Evolutionary conservation across 2,329 filamentous ascomycete species (phyloP).

Genomic region (Xylogone sp.): DNA sequence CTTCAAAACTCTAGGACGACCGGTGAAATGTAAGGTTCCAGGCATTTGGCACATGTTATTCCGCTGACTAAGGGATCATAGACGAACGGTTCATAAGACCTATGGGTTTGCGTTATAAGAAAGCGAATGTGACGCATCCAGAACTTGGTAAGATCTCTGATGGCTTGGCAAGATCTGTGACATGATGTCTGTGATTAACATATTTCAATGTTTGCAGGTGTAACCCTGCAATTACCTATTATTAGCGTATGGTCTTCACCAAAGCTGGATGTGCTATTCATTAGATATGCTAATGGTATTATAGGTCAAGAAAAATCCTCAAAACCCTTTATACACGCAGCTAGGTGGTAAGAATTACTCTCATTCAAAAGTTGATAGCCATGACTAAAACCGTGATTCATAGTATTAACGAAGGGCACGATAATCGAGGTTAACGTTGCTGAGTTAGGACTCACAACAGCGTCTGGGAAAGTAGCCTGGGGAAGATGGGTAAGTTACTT

Average conservation of each 20-base stretch:
- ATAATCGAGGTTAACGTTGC: slow-evolving; percentile 89
- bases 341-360: slow-evolving; percentile 39
- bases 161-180: too few species aligned
- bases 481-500: too few species aligned
- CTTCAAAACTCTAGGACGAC: too few species aligned
- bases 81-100: slow-evolving; percentile 68
- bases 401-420: slow-evolving; percentile 82
- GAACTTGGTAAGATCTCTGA: neutral
- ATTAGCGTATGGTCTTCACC: too few species aligned
- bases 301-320: slow-evolving; percentile 86
- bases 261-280: too few species aligned
- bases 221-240: slow-evolving; percentile 85
- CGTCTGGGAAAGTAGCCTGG: slow-evolving; percentile 91
- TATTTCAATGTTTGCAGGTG: slow-evolving; percentile 47
- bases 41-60: too few species aligned
- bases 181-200: too few species aligned
- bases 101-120: slow-evolving; percentile 77
- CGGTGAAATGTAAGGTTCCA: slow-evolving; percentile 59
- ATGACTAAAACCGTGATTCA: slow-evolving; percentile 30
- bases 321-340: slow-evolving; percentile 88
- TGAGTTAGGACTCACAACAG: slow-evolving; percentile 86
- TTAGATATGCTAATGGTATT: too few species aligned
- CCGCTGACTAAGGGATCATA: too few species aligned
- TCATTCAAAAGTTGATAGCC: neutral
- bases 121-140: slow-evolving; percentile 60